Conservation (phyloP, 1,139 yeast species). For the Sugiyamaella grinbergsii region DNA sequence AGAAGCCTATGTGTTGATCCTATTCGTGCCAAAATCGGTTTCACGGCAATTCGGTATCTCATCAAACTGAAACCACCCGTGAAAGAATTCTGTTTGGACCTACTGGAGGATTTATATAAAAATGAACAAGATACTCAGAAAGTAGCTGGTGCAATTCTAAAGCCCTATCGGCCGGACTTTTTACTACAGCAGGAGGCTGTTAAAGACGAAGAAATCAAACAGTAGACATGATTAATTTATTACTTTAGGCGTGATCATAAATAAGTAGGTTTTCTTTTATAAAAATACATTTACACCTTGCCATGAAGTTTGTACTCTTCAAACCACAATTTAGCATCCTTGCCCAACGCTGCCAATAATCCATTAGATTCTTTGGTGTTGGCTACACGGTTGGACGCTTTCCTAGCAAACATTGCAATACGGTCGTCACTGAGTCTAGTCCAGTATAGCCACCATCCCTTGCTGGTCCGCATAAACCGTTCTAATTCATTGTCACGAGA, state of each 20-base stretch:
- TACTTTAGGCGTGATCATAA: conserved; percentile 1
- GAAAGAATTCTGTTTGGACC: conserved; percentile 61
- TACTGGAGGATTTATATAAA: conserved; percentile 59
- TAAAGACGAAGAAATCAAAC: conserved; percentile 7
- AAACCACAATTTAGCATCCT: conserved; percentile 38
- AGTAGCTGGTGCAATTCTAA: conserved; percentile 56
- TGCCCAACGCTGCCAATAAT: conserved; percentile 36
- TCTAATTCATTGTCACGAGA: conserved; percentile 31
- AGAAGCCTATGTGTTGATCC: conserved; percentile 86
- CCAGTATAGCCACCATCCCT: conserved; percentile 42
- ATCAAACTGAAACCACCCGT: conserved; percentile 92
- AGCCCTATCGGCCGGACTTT: conserved; percentile 47
- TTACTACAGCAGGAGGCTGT: conserved; percentile 11
- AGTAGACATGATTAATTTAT: too few relatives aligned
- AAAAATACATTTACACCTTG: conserved; percentile 27
- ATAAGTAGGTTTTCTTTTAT: conserved; percentile 10
- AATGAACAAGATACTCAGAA: conserved; percentile 57
- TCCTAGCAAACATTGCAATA: conserved; percentile 37
- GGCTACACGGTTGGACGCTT: conserved; percentile 30
- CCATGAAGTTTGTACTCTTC: conserved; percentile 37
- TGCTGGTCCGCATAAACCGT: conserved; percentile 35
- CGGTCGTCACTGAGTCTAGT: conserved; percentile 32
- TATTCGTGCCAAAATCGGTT: conserved; percentile 74
- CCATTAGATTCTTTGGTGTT: conserved; percentile 29
- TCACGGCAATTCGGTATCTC: conserved; percentile 72